Evolutionary conservation across 768 basidiomycete species (phyloP).

Genomic region (Panaeolus cyanescens): DNA sequence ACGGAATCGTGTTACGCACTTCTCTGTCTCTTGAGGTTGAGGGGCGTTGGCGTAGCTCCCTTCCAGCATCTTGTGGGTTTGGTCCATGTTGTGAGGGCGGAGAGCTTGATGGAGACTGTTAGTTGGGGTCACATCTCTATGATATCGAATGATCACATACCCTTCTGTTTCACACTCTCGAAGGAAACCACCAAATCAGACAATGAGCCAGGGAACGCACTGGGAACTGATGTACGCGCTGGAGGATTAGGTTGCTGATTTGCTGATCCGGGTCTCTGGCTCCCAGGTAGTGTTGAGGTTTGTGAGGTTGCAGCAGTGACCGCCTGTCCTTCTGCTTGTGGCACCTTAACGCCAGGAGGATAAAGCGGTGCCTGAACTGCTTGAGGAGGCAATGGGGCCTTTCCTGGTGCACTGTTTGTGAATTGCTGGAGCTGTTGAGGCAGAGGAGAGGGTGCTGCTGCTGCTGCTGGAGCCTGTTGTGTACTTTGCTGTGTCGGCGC

Average conservation of each 20-base stretch:
- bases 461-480: constrained; percentile 30
- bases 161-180: constrained; percentile 96
- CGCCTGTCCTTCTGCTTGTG: constrained; percentile 43
- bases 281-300: constrained; percentile 39
- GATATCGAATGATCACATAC: constrained; percentile 39
- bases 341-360: constrained; percentile 70
- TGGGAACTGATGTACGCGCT: constrained; percentile 32
- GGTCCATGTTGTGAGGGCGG: constrained; percentile 84
- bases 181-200: constrained; percentile 94
- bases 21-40: constrained; percentile 93
- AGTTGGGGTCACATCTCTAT: neutral
- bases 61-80: constrained; percentile 92
- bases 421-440: constrained; percentile 45
- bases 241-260: constrained; percentile 41
- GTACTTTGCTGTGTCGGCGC: constrained; percentile 20
- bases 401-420: constrained; percentile 20
- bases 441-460: constrained; percentile 38
- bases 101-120: constrained; percentile 52
- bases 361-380: constrained; percentile 60
- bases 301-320: constrained; percentile 23
- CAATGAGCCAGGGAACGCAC: constrained; percentile 79
- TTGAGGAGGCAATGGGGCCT: constrained; percentile 42
- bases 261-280: constrained; percentile 57
- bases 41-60: constrained; percentile 88
- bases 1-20: constrained; percentile 49